Percentiles rank a stretch among this genome's conserved stretches.
Evolutionary conservation across 2,329 filamentous ascomycete genomes (phyloP).

Genomic region (Tolypocladium cylindrosporum): DNA sequence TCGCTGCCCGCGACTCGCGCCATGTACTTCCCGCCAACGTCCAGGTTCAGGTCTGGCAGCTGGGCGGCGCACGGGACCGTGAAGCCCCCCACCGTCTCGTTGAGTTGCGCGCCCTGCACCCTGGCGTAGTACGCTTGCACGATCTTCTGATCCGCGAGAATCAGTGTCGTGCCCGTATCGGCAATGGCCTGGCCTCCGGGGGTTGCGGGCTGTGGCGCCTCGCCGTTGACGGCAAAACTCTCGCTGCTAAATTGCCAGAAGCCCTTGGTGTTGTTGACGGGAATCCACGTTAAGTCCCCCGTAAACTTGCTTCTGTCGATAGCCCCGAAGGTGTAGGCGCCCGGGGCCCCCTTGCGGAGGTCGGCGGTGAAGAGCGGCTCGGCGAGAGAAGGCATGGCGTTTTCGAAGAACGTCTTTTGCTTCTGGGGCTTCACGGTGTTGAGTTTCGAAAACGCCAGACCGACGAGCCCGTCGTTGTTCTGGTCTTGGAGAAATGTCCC

Average conservation of each 20-base stretch:
- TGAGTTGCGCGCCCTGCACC: slow-evolving; percentile 31
- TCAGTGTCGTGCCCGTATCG: slow-evolving; percentile 53
- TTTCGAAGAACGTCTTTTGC: slow-evolving; percentile 68
- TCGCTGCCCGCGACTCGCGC: slow-evolving; percentile 43
- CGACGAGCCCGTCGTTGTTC: slow-evolving; percentile 58
- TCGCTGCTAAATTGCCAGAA: slow-evolving; percentile 52
- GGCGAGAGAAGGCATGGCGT: slow-evolving; percentile 48
- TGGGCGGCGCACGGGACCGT: slow-evolving; percentile 33
- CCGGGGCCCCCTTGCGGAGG: slow-evolving; percentile 46
- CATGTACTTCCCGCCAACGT: slow-evolving; percentile 46
- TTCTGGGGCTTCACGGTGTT: slow-evolving; percentile 53
- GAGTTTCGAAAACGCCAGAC: slow-evolving; percentile 54
- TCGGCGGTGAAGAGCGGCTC: slow-evolving; percentile 61
- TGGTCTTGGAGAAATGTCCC: slow-evolving; percentile 47
- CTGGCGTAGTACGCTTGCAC: slow-evolving; percentile 37
- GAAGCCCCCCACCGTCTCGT: slow-evolving; percentile 31
- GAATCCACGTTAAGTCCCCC: slow-evolving; percentile 49
- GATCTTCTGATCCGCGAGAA: slow-evolving; percentile 46
- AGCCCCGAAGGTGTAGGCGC: slow-evolving; percentile 60
- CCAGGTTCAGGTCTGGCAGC: slow-evolving; percentile 41
- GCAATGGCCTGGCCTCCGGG: slow-evolving; percentile 36
- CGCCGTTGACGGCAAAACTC: slow-evolving; percentile 43
- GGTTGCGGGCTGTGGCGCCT: slow-evolving; percentile 21
- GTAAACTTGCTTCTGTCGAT: slow-evolving; percentile 54
- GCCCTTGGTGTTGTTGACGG: slow-evolving; percentile 49